phyloP scores from a whole-genome alignment of 2,329 filamentous ascomycete genomes.

The Cladosporium sp. region DNA sequence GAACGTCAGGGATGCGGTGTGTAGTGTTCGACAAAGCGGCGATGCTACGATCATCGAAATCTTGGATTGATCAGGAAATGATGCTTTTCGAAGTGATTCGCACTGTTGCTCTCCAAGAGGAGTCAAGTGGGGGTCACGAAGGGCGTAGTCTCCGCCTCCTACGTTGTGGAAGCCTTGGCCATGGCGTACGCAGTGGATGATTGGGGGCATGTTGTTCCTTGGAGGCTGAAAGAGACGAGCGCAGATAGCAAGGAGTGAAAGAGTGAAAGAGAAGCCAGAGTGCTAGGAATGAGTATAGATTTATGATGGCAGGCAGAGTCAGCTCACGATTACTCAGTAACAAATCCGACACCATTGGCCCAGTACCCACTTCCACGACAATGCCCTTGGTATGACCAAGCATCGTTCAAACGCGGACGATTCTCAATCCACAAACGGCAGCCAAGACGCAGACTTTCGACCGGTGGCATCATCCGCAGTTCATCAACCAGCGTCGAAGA shows the following conservation, averaged over 20 bases:
- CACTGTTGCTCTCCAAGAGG: conserved; percentile 6
- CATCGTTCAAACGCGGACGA: too few relatives aligned
- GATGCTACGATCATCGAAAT: conserved; percentile 8
- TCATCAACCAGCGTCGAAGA: not conserved
- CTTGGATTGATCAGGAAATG: conserved; percentile 3
- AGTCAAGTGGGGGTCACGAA: conserved; percentile 6
- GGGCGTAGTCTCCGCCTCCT: conserved; percentile 1
- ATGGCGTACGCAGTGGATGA: conserved; percentile 9
- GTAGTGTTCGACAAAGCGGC: conserved; percentile 6
- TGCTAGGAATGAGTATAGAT: too few relatives aligned
- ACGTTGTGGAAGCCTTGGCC: conserved; percentile 11
- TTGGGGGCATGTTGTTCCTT: not conserved
- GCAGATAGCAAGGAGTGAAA: too few relatives aligned
- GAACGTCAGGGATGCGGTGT: conserved; percentile 7
- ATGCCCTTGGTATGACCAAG: too few relatives aligned
- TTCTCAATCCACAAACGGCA: not conserved
- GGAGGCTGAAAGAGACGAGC: not conserved
- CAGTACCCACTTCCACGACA: too few relatives aligned
- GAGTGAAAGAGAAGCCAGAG: too few relatives aligned
- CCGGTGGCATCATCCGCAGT: not conserved
- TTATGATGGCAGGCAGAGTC: too few relatives aligned
- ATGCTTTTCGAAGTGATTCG: not conserved
- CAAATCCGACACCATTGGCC: too few relatives aligned
- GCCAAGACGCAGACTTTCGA: not conserved
- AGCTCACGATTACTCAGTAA: too few relatives aligned